phyloP scores from a whole-genome alignment of 805 yeast genomes.

The Candida germanica region DNA sequence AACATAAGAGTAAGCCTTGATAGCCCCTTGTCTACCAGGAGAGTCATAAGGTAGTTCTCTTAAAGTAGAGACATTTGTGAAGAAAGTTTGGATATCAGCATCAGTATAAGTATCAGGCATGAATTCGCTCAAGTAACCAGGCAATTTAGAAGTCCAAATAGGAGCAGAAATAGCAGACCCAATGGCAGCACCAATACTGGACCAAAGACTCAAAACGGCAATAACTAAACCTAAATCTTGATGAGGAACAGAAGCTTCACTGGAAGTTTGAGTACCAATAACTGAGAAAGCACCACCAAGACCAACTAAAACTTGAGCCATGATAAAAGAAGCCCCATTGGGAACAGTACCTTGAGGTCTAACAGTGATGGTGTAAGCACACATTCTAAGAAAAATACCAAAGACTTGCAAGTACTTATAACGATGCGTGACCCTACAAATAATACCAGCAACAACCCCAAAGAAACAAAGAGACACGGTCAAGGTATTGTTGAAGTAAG shows the following conservation, averaged over 20 bases:
- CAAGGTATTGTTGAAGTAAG: constrained; percentile 34
- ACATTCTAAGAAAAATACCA: constrained; percentile 29
- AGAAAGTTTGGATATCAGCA: constrained; percentile 17
- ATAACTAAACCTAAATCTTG: constrained; percentile 40
- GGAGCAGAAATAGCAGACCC: constrained; percentile 41
- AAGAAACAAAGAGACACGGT: constrained; percentile 38
- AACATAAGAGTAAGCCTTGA: constrained; percentile 29
- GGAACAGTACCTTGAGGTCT: constrained; percentile 17
- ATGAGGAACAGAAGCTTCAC: constrained; percentile 42
- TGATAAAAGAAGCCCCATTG: constrained; percentile 28
- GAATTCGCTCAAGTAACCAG: constrained; percentile 23
- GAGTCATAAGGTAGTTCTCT: constrained; percentile 22
- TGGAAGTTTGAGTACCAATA: constrained; percentile 34
- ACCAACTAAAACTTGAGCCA: constrained; percentile 34
- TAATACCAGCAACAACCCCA: constrained; percentile 34
- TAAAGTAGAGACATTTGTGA: constrained; percentile 19
- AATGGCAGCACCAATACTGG: constrained; percentile 37
- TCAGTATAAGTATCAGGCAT: constrained; percentile 21
- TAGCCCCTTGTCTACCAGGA: constrained; percentile 28
- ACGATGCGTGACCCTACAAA: constrained; percentile 33
- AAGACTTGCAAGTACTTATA: constrained; percentile 32
- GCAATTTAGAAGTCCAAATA: constrained; percentile 26
- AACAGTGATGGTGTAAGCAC: constrained; percentile 26
- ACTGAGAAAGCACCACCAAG: constrained; percentile 40
- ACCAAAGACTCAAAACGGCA: constrained; percentile 31